Conservation (phyloP, 768 basidiomycete species). For the Mrakia hoshinonis region DNA sequence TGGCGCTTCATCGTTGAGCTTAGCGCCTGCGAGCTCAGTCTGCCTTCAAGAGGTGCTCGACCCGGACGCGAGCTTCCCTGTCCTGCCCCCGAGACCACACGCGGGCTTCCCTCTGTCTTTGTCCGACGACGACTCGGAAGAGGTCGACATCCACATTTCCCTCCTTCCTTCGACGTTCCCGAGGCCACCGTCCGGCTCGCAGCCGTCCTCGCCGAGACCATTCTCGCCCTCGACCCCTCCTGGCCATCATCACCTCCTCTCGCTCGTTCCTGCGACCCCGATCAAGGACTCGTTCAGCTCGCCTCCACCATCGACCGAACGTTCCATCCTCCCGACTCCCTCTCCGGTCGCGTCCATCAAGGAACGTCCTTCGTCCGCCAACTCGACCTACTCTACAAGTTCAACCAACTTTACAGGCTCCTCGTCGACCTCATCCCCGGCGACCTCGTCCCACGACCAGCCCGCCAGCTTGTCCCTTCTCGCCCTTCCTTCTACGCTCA, state of each 20-base stretch:
- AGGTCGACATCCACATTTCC: conserved; percentile 5
- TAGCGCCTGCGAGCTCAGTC: too few relatives aligned
- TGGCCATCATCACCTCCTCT: not conserved
- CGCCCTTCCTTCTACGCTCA: not conserved
- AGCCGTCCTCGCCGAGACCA: not conserved
- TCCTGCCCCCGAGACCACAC: not conserved
- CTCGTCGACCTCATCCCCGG: not conserved
- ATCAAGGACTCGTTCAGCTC: not conserved
- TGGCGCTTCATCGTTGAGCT: too few relatives aligned
- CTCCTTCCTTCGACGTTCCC: not conserved
- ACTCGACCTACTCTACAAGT: not conserved
- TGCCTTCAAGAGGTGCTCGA: too few relatives aligned
- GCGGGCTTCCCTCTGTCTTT: not conserved
- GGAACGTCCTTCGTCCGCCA: not conserved
- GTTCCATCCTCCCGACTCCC: not conserved
- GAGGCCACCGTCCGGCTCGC: not conserved
- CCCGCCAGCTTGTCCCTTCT: not conserved
- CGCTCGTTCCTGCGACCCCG: not conserved
- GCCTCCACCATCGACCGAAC: not conserved
- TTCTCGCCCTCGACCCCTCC: conserved; percentile 2
- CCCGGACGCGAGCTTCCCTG: not conserved
- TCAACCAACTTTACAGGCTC: not conserved
- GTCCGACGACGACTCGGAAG: conserved; percentile 3
- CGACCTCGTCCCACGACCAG: not conserved
- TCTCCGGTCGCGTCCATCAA: conserved; percentile 13